phyloP scores from a whole-genome alignment of 2,329 filamentous ascomycete genomes.

The Botrytis paeoniae region DNA sequence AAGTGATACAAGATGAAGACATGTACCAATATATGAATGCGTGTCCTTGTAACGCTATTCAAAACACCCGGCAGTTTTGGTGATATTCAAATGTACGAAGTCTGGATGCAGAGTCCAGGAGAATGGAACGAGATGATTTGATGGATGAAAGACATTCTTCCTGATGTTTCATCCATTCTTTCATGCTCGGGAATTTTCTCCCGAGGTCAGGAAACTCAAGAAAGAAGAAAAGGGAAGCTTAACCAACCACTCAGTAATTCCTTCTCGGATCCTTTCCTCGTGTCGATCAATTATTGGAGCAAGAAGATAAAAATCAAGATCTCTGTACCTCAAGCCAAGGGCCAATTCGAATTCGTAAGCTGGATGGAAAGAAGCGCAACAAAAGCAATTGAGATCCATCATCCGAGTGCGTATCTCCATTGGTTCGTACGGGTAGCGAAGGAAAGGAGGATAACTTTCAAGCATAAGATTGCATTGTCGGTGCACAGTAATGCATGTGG shows the following conservation, averaged over 20 bases:
- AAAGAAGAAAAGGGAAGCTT: not conserved
- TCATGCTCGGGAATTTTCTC: not conserved
- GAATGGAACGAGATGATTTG: not conserved
- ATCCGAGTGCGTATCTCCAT: not conserved
- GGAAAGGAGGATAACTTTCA: not conserved
- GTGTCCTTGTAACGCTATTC: not conserved
- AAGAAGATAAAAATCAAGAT: not conserved
- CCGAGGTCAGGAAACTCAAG: not conserved
- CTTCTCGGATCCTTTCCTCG: not conserved
- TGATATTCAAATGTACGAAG: no score
- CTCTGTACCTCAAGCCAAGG: not conserved
- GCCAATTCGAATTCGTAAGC: not conserved
- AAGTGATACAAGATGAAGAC: not conserved
- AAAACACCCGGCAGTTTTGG: not conserved
- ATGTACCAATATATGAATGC: not conserved
- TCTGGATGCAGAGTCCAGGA: not conserved
- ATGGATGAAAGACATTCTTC: slow-evolving; percentile 4
- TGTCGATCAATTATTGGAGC: not conserved
- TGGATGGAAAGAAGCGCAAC: not conserved
- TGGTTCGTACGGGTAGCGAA: not conserved
- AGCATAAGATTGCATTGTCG: not conserved
- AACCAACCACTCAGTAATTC: not conserved
- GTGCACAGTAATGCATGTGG: not conserved
- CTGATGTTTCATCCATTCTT: not conserved
- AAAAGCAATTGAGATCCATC: not conserved